A percentile compares a stretch with the other conserved stretches of the same genome.
phyloP scores from a whole-genome alignment of 2,329 filamentous ascomycete genomes.

The Lasiodiplodia hormozganensis region DNA sequence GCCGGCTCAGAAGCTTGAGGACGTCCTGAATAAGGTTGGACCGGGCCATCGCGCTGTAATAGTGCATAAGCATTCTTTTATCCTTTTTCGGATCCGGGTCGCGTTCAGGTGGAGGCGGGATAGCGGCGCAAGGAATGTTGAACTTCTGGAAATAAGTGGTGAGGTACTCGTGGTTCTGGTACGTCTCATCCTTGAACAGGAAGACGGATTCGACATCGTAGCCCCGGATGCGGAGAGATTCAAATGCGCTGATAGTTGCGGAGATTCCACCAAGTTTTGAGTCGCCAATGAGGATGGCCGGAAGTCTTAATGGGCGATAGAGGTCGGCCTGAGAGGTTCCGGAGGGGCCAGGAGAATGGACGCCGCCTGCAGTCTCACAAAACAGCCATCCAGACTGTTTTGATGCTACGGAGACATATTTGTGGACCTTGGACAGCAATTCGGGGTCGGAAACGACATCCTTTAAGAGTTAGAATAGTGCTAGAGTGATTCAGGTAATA shows the following conservation, averaged over 20 bases:
- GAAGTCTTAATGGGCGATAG: slow-evolving; percentile 75
- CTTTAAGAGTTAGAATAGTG: not conserved
- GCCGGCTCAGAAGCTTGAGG: slow-evolving; percentile 59
- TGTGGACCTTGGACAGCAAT: slow-evolving; percentile 49
- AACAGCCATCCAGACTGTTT: slow-evolving; percentile 64
- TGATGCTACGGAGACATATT: slow-evolving; percentile 52
- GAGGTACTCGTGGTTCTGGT: slow-evolving; percentile 73
- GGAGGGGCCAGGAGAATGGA: slow-evolving; percentile 79
- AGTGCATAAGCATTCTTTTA: slow-evolving; percentile 60
- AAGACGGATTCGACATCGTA: slow-evolving; percentile 77
- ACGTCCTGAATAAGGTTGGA: slow-evolving; percentile 52
- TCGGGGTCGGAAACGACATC: slow-evolving; percentile 40
- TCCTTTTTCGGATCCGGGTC: slow-evolving; percentile 52
- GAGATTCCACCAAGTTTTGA: slow-evolving; percentile 80
- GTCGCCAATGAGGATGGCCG: slow-evolving; percentile 77
- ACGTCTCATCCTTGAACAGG: slow-evolving; percentile 70
- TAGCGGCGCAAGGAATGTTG: slow-evolving; percentile 61
- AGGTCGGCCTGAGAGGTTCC: slow-evolving; percentile 79
- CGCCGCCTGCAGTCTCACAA: slow-evolving; percentile 82
- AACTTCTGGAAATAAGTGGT: slow-evolving; percentile 68
- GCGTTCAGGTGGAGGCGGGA: slow-evolving; percentile 51
- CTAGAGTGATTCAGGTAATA: no score
- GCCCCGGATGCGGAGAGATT: slow-evolving; percentile 77
- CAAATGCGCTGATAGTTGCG: slow-evolving; percentile 78
- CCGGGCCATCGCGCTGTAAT: slow-evolving; percentile 63